These are phyloP conservation scores for Alternaria brassicicola DNA, from an alignment of 2,329 filamentous ascomycete species.

Conservation along the genomic window DNA sequence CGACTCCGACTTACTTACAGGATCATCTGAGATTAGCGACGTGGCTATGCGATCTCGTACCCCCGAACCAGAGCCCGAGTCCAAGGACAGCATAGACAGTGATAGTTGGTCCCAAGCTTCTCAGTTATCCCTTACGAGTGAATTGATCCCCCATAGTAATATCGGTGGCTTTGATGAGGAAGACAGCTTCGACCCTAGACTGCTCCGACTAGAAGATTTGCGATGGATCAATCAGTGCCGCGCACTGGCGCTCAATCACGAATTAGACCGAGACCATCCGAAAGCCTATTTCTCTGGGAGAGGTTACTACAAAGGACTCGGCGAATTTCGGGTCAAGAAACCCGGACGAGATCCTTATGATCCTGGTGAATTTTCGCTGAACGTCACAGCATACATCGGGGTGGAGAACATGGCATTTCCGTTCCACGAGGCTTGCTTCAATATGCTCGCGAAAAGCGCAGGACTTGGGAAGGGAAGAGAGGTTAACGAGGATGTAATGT, in stretches of 20 bases:
- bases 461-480: conserved; percentile 1
- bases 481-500: conserved; percentile 25
- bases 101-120: conserved; percentile 10
- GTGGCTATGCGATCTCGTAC: conserved; percentile 1
- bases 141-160: neutral
- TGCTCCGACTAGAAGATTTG: conserved; percentile 13
- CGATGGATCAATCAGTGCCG: conserved; percentile 20
- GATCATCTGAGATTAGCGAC: neutral
- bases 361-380: neutral
- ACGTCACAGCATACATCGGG: conserved; percentile 5
- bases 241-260: conserved; percentile 21
- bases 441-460: conserved; percentile 20
- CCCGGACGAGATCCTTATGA: conserved; percentile 21
- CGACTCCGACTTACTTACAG: neutral
- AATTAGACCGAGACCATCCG: neutral
- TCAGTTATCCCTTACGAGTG: neutral
- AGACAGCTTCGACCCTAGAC: conserved; percentile 20
- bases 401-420: conserved; percentile 13
- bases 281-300: conserved; percentile 25
- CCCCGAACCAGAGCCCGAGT: neutral
- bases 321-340: conserved; percentile 2
- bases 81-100: neutral
- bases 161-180: conserved; percentile 9
- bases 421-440: conserved; percentile 28
- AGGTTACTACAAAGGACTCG: conserved; percentile 17